Evolutionary conservation across 2,329 filamentous ascomycete genomes (phyloP).

Genomic region (Pyricularia sp.): DNA sequence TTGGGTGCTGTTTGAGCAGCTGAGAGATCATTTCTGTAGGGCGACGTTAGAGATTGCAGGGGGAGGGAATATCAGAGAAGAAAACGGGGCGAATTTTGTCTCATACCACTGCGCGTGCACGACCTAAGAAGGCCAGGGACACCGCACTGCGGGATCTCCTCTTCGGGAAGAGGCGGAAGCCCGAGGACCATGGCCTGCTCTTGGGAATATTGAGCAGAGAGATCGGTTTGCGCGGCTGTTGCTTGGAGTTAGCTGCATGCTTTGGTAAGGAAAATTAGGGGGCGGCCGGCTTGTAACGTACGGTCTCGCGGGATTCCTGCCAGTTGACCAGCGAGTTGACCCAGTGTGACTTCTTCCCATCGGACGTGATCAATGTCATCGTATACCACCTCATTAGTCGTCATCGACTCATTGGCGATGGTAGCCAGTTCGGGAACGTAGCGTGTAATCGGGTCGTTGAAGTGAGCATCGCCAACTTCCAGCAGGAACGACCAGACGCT

Average conservation of each 20-base stretch:
- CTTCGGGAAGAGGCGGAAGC: not conserved
- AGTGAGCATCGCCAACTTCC: conserved; percentile 18
- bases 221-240: not conserved
- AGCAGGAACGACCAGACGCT: conserved; percentile 17
- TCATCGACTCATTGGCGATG: conserved; percentile 2
- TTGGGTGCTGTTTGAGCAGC: not conserved
- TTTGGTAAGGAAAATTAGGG: not conserved
- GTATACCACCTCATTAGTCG: not conserved
- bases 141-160: not conserved
- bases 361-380: not conserved
- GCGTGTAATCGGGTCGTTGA: conserved; percentile 29
- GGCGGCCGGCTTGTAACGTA: not conserved
- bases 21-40: not conserved
- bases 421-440: conserved; percentile 26
- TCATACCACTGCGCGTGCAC: not conserved
- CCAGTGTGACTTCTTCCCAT: conserved; percentile 4
- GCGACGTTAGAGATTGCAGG: not conserved
- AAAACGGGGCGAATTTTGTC: not conserved
- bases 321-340: not conserved
- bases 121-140: not conserved
- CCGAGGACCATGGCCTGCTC: not conserved
- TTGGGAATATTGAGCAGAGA: not conserved
- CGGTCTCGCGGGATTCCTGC: not conserved
- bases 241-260: not conserved
- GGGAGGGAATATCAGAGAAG: not conserved